Base-by-base conservation (phyloP, 352 stramenopile genomes). In the Globisporangium emineosum region DNA sequence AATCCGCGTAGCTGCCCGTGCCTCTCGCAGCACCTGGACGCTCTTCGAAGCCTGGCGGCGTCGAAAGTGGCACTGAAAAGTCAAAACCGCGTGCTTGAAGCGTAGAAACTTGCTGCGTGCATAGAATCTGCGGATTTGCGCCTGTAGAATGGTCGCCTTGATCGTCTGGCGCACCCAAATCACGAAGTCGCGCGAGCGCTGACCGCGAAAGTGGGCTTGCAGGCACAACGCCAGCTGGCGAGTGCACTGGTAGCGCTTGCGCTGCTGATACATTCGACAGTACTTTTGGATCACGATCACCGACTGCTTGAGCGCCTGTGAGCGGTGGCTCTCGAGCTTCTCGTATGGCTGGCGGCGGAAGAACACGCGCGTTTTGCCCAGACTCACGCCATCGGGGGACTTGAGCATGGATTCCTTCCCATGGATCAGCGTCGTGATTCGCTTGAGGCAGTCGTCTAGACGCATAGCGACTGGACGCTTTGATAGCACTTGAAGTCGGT, bases 291-390 rank as follows among this genome's bases (percentile, higher is more conserved):
- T 70, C 27, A 72, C n/a, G 17, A 79, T 53, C 10, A 76, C 79
- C 4, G 81, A 76, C 17, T 54, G 47, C 6, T 68, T 60, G 3
- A 75, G 66, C 19, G 75, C 69, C 29, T 65, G 32, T 6, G 75
- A 72, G 19, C 81, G 69, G 32, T 89, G 35, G 64, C 79, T 87
- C 63, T 98, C 94, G 15, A 98, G 80, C 57, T 89, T 86, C 69
- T 99, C 94, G 71, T 98, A 97, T 21, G 92, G 88, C 27, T 91
- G 84, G 52, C 97, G 97, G 35, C 93, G 87, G 72, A 98, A 97
- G 69, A 98, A 99, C 3, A 99, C 90, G 43, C 95, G 97, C 2
- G 92, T 97, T 49, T 87, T 84, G 65, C 96, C 94, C 25, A 98
- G 59, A 71, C 77, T 85, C 29, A 94, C 81, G 33, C 80, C 81